Base-by-base conservation (phyloP, 176 grass and related monocot species). In the Luzula sylvatica region DNA sequence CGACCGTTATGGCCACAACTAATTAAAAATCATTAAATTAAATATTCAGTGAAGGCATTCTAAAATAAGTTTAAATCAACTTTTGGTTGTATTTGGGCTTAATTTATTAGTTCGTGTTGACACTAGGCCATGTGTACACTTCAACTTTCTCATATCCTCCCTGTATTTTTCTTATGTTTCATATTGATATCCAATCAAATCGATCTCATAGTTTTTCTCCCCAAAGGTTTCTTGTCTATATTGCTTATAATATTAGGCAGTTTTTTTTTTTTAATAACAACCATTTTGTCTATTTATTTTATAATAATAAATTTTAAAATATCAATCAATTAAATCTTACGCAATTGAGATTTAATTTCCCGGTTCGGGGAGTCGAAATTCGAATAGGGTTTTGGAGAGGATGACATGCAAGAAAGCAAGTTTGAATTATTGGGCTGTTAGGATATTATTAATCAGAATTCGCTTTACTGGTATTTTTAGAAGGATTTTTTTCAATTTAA, bases 1-100 rank as follows among this genome's bases (percentile, higher is more conserved):
- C 58, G 58, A 62, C 58, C 58, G 58, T 62, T 62, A 19, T 60
- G 1, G 30, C 1, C 30, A 23, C 24, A 62, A 15, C n/a, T 4
- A 58, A 20, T 38, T 23, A 58, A 19, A 40, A 58, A 60, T 7
- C 9, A 59, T 32, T 35, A 42, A 49, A 64, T 35, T 41, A 48
- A 44, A 45, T 1, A 47, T 26, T 39, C 42, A 45, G 15, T 64
- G n/a, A 30, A 4, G 27, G 3, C 1, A 11, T 1, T 47, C 28
- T 24, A 47, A 48, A 62, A 48, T 26, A 29, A 46, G 11, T 25
- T 16, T 2, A 18, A 20, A 23, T 63, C 58, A 63, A 63, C 42
- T 38, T 22, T 32, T 18, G 3, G 7, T 46, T 42, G n/a, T 11
- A 19, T 47, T 48, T 63, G 22, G 23, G 18, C 21, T 3, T 60